Conservation (phyloP, 1,284 basidiomycete species). For the Cystobasidiaceae sp. region DNA sequence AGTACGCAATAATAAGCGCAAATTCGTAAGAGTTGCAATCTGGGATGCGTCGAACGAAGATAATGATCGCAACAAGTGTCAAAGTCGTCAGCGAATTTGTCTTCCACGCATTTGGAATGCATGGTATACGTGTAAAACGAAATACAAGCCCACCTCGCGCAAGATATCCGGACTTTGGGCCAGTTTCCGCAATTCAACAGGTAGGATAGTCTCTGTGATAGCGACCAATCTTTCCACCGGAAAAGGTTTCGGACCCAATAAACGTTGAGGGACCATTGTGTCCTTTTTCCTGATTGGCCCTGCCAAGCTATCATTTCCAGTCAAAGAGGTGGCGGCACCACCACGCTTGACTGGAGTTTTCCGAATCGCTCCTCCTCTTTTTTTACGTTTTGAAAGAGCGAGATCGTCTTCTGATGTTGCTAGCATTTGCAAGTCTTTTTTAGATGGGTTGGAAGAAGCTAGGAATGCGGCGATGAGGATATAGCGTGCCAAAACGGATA, state of each 20-base stretch:
- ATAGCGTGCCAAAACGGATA: conserved; percentile 21
- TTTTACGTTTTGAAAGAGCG: neutral
- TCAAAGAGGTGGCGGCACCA: neutral
- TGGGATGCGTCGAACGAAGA: too few relatives aligned
- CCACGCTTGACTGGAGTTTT: conserved; percentile 11
- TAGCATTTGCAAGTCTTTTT: conserved; percentile 26
- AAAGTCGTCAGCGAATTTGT: neutral
- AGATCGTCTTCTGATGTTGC: conserved; percentile 21
- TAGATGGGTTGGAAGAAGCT: conserved; percentile 25
- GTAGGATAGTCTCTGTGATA: conserved; percentile 19
- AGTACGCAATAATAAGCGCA: conserved; percentile 18
- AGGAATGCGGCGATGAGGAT: conserved; percentile 21
- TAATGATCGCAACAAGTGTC: too few relatives aligned
- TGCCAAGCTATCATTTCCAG: neutral
- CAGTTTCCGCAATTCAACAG: conserved; percentile 16
- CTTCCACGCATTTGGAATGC: neutral
- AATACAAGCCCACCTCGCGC: conserved; percentile 22
- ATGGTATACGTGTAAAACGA: neutral
- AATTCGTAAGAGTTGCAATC: conserved; percentile 20
- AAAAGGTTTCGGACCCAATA: conserved; percentile 28
- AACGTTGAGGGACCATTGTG: conserved; percentile 14
- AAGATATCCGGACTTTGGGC: conserved; percentile 24
- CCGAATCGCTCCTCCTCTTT: conserved; percentile 27
- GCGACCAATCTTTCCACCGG: conserved; percentile 16
- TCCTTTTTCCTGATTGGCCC: conserved; percentile 18